Base-by-base conservation (phyloP, 208 protist genomes). In the Lotmaria passim region DNA sequence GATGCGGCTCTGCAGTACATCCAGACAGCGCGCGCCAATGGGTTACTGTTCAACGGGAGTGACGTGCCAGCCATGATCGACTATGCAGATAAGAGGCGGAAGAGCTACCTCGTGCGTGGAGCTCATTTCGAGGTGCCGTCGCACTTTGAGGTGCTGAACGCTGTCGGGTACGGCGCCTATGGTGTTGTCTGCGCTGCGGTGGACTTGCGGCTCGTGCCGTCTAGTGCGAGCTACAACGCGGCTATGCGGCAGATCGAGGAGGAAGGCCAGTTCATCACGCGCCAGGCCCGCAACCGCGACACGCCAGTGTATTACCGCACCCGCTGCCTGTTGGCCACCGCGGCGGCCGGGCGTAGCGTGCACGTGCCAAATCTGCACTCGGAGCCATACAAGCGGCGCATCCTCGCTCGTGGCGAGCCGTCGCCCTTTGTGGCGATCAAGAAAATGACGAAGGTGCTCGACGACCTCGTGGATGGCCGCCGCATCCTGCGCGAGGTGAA, bases 341-440 rank as follows among this genome's bases (percentile, higher is more conserved):
- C 53, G 0, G 41, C 19, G 50, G 26, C 17, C 11, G 70, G 64
- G 10, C 53, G 39, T 10, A 70, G 48, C 24, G 38, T 83, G 23
- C 57, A 30, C 11, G 82, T 84, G 10, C 63, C 76, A 3, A 61
- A 82, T 17, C 44, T 83, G 38, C 58, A 51, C 23, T 64, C 62
- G 47, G 82, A 87, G 47, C 76, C 79, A 11, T 83, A 68, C 58
- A 47, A 56, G 26, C 71, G 79, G 39, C 65, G 70, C 28, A 33
- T 28, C 17, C 56, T 81, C 26, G 34, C 63, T 10, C 65, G 31
- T 39, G 73, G 69, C 23, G 50, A 68, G 48, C 41, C 23, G 50
- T 79, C 75, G 0, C 69, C 81, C 17, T 87, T 91, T 28, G 94
- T 99, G 3, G 98, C 98, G 7, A 98, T 99, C 62, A 99, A 99